phyloP scores from a whole-genome alignment of 768 basidiomycete genomes.

The Rhizopogon vinicolor region DNA sequence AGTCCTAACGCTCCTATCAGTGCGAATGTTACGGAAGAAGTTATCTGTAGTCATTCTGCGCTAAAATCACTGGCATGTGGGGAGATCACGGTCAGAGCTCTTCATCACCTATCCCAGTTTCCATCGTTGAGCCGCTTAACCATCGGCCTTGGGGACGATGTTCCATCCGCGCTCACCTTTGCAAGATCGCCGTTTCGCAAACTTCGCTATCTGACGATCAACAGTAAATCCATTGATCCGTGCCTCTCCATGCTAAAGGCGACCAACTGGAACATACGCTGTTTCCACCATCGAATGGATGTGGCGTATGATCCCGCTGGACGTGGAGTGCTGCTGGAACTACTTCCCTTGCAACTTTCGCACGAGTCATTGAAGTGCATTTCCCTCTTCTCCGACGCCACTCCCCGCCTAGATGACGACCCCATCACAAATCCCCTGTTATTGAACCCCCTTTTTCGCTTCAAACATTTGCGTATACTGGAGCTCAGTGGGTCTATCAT shows the following conservation, averaged over 20 bases:
- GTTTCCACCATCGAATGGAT: conserved; percentile 2
- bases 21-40: background rate
- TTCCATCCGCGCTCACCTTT: background rate
- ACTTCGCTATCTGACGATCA: background rate
- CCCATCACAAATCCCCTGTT: conserved; percentile 21
- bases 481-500: conserved; percentile 14
- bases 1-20: background rate
- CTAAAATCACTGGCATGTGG: background rate
- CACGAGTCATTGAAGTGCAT: background rate
- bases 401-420: conserved; percentile 6
- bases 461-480: conserved; percentile 15
- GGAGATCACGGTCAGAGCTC: background rate
- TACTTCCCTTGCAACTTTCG: background rate
- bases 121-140: background rate
- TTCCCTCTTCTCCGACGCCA: background rate
- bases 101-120: background rate
- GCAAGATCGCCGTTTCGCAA: background rate
- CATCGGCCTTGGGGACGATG: background rate
- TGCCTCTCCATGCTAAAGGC: background rate
- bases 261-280: conserved; percentile 2
- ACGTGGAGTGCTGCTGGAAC: background rate
- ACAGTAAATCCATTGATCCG: background rate
- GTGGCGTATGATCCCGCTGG: conserved; percentile 2
- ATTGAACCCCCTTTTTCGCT: conserved; percentile 21
- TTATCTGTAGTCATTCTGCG: background rate